Evolutionary conservation across 2,329 filamentous ascomycete species (phyloP).

Genomic region (Aureobasidium zeae): DNA sequence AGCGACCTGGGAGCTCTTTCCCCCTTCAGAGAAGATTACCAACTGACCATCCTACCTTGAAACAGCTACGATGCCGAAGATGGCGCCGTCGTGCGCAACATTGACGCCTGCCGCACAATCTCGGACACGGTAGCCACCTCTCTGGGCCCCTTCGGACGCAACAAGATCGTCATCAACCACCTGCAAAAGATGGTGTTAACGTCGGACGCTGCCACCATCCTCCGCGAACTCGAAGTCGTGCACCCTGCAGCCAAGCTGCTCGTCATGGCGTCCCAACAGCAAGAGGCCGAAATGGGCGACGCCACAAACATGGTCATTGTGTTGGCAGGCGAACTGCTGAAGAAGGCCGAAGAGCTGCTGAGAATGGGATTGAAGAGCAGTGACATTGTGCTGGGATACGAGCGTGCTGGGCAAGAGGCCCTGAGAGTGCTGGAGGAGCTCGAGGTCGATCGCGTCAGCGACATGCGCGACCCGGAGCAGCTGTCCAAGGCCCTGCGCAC

Average conservation of each 20-base stretch:
- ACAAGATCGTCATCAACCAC: slow-evolving; percentile 99
- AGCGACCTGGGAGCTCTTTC: too few species aligned
- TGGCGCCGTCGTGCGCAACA: slow-evolving; percentile 95
- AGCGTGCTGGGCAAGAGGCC: slow-evolving; percentile 84
- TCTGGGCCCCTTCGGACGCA: slow-evolving; percentile 91
- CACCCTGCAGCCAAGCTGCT: slow-evolving; percentile 95
- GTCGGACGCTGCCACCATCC: slow-evolving; percentile 92
- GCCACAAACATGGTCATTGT: slow-evolving; percentile 96
- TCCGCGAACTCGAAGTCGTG: slow-evolving; percentile 94
- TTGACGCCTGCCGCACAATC: slow-evolving; percentile 95
- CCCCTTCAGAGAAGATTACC: slow-evolving; percentile 19
- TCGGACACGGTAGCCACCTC: slow-evolving; percentile 94
- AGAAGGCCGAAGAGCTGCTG: slow-evolving; percentile 93
- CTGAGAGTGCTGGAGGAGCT: slow-evolving; percentile 80
- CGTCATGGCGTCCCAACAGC: slow-evolving; percentile 98
- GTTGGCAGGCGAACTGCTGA: slow-evolving; percentile 85
- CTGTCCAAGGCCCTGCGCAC: slow-evolving; percentile 92
- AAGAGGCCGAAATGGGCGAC: slow-evolving; percentile 98
- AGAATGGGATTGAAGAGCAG: slow-evolving; percentile 97
- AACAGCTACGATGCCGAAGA: slow-evolving; percentile 98
- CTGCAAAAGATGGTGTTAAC: slow-evolving; percentile 99
- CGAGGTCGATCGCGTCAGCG: slow-evolving; percentile 79
- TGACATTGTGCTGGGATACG: slow-evolving; percentile 91
- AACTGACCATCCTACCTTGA: slow-evolving; percentile 33
- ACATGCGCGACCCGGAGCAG: slow-evolving; percentile 70